Evolutionary conservation across 768 basidiomycete species (phyloP), one percentile per base, ranked within the genome.

Genomic region (Xanthoconium stramineum): DNA sequence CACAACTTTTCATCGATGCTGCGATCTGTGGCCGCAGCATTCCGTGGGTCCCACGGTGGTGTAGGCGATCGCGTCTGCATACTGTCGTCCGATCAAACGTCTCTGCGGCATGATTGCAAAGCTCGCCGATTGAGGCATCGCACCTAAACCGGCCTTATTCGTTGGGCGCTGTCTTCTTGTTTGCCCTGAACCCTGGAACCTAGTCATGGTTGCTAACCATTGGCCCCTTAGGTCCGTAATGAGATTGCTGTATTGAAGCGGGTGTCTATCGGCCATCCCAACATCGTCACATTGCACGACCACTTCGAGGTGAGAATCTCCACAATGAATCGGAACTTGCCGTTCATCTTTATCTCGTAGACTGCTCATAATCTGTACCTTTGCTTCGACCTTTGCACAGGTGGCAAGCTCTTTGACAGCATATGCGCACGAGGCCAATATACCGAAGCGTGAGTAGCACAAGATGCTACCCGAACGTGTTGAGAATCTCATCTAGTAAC

Each of bases 391-490:
- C 84, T 98, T 10, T 98, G 96, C 77, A 94, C 91, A 3, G 94
- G 95, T 50, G 95, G 96, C 43, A 95, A 99, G 73, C 84, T 99
- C n/a, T 98, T 99, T 66, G 96, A 99, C 72, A 83, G 96, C 48
- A 98, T 99, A 77, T 98, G 96, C 67, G 93, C 94, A 32, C 93
- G 94, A 72, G 94, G 94, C 50, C 93, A 93, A 69, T 98, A 97
- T 72, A 94, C 93, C 68, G 96, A 99, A 75, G 86, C 85, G 91
- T 93, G 61, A 64, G 85, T 75, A 5, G 13, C 40, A 53, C 29
- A n/a, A 7, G 13, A 29, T 42, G 33, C 29, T 36, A 45, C 37
- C 40, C 30, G n/a, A 53, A n/a, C n/a, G 15, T 40, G 24, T 56
- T 46, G 28, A 33, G 28, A 46, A 47, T 74, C 64, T 38, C 59